Conservation (phyloP, 31 red algal genomes). For the Odonthalia washingtoniensis region DNA sequence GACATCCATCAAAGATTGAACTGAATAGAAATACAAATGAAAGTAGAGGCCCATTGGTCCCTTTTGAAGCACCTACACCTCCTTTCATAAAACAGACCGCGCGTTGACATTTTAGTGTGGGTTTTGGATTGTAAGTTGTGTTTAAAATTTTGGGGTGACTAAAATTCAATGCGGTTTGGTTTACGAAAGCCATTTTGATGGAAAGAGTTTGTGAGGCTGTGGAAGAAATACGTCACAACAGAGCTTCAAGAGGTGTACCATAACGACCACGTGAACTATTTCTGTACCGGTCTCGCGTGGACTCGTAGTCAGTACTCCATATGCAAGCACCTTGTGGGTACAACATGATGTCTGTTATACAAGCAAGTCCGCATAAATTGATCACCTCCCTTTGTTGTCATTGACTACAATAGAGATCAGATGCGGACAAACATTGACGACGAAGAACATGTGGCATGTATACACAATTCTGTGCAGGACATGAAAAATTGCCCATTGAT, state of each 20-base stretch:
- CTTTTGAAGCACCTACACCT: too few species aligned
- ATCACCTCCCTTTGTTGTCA: background rate
- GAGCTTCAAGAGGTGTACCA: background rate
- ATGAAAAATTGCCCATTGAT: too few species aligned
- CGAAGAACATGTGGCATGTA: too few species aligned
- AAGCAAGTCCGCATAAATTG: background rate
- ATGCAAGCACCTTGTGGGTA: slow-evolving; percentile 10
- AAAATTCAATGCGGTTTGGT: background rate
- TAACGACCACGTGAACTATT: background rate
- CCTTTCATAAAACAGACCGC: background rate
- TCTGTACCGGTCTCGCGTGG: background rate
- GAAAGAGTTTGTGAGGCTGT: slow-evolving; percentile 1
- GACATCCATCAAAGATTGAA: too few species aligned
- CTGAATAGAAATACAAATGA: too few species aligned
- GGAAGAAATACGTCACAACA: background rate
- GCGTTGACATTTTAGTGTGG: background rate
- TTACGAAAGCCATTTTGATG: background rate
- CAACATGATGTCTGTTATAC: background rate
- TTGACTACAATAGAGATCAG: background rate
- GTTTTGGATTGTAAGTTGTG: background rate
- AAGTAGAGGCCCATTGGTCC: background rate
- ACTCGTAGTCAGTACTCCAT: background rate
- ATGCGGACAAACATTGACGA: background rate
- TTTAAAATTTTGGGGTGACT: slow-evolving; percentile 9
- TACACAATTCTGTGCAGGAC: too few species aligned